Evolutionary conservation across 1,139 yeast genomes (phyloP).

Genomic region (Geotrichum bryndzae): DNA sequence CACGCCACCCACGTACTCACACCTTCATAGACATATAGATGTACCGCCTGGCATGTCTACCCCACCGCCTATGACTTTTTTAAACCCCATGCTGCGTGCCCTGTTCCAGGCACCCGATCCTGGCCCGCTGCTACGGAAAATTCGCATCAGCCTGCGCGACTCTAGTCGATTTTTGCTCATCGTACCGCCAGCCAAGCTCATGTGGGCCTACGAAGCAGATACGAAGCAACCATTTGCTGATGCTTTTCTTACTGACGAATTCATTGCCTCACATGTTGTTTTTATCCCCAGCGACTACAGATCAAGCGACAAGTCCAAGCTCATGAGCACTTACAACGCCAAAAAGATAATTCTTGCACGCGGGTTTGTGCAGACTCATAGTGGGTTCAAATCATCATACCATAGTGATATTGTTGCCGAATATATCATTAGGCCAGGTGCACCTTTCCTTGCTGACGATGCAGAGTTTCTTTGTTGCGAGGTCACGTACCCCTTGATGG

Average conservation of each 20-base stretch:
- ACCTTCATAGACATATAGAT: background rate
- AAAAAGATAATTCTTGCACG: conserved; percentile 54
- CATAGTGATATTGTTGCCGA: conserved; percentile 43
- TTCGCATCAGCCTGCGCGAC: conserved; percentile 13
- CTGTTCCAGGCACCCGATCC: conserved; percentile 14
- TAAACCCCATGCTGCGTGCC: conserved; percentile 16
- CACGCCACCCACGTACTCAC: background rate
- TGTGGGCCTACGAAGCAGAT: conserved; percentile 46
- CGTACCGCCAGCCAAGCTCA: conserved; percentile 14
- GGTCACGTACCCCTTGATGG: conserved; percentile 44
- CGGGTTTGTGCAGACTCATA: conserved; percentile 42
- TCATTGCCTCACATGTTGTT: conserved; percentile 64
- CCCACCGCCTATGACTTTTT: background rate
- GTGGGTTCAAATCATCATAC: conserved; percentile 47
- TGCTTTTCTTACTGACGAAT: conserved; percentile 59
- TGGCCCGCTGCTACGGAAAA: conserved; percentile 11
- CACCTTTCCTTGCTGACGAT: conserved; percentile 44
- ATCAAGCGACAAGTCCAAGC: conserved; percentile 40
- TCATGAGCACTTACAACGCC: conserved; percentile 55
- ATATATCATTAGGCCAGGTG: conserved; percentile 43
- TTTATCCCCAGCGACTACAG: conserved; percentile 38
- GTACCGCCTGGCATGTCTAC: background rate
- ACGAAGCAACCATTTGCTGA: conserved; percentile 46
- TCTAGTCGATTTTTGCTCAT: conserved; percentile 14
- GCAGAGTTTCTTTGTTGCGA: conserved; percentile 44